Base-by-base conservation (phyloP, 2,329 filamentous ascomycete species). In the Diplodia mutila region DNA sequence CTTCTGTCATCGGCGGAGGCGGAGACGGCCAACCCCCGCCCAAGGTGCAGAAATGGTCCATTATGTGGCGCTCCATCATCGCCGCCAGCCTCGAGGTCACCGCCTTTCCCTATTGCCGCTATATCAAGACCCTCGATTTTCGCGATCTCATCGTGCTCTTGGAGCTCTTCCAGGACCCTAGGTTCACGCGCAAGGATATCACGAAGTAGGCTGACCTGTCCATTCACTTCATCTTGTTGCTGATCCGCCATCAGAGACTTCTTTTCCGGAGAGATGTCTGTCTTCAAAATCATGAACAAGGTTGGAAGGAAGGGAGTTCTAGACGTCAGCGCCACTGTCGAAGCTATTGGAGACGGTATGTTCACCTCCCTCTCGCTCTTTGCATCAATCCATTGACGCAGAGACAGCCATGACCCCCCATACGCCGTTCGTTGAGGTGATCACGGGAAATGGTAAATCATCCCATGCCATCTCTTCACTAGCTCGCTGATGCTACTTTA, bases 1-100 rank as follows among this genome's bases (percentile, higher is more conserved):
- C 80, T 25, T 80, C 81, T 2, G 76, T 82, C 23, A 78, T 81
- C 71, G 66, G 53, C 16, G 78, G 81, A 71, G 66, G 53, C 27
- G 78, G 81, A 71, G 76, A 80, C 72, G 77, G 79, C 76, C 73
- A 80, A 67, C 71, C 75, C n/a, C 72, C 78, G 27, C 70, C 78
- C 18, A 78, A 80, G n/a, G 80, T 84, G 23, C 82, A 82, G 65
- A 85, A 85, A 77, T 89, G 87, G 85, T 86, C 87, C 1, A 82
- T 86, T 7, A 76, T 91, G 59, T 93, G 90, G 90, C 85, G 86
- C 61, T 89, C 89, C 2, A 86, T 92, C 70, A 85, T 91, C 67
- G 80, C 88, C 8, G 92, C 90, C 9, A 87, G 87, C 67, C 78
- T 89, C 52, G 86, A 84, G 27, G 78, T 81, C 70, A 91, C 90